These are phyloP conservation scores for Triticum monococcum DNA, from an alignment of 176 grass and related monocot species.

Conservation along the genomic window DNA sequence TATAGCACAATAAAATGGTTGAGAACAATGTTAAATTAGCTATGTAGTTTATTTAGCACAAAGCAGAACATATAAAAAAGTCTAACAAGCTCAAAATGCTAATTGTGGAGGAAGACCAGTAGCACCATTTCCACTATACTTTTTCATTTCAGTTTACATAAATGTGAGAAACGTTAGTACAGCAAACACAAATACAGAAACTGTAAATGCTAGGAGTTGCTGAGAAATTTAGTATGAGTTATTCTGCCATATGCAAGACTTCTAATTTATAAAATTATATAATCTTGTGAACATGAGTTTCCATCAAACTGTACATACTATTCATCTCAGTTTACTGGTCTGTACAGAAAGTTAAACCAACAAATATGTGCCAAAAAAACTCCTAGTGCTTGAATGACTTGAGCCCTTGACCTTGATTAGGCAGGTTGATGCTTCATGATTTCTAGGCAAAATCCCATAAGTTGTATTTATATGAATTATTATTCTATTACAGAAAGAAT, in stretches of 20 bases:
- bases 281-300: not conserved
- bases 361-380: not conserved
- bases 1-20: not conserved
- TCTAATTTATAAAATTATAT: not conserved
- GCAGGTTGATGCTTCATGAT: not conserved
- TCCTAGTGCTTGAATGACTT: not conserved
- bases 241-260: not conserved
- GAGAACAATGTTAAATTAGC: not conserved
- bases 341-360: conserved; percentile 16
- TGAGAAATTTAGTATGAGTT: not conserved
- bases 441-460: not conserved
- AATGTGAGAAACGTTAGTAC: not conserved
- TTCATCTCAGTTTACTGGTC: not conserved
- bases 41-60: conserved; percentile 2
- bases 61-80: not conserved
- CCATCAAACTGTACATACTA: not conserved
- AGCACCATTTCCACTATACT: not conserved
- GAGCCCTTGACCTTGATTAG: not conserved
- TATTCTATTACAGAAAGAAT: not conserved
- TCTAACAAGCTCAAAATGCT: not conserved
- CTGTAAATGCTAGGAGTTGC: not conserved
- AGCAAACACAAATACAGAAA: not conserved
- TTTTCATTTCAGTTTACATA: conserved; percentile 12
- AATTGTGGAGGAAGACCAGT: conserved; percentile 16
- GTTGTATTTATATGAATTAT: not conserved